Conservation (phyloP, 1,284 basidiomycete species). For the Flammula alnicola region DNA sequence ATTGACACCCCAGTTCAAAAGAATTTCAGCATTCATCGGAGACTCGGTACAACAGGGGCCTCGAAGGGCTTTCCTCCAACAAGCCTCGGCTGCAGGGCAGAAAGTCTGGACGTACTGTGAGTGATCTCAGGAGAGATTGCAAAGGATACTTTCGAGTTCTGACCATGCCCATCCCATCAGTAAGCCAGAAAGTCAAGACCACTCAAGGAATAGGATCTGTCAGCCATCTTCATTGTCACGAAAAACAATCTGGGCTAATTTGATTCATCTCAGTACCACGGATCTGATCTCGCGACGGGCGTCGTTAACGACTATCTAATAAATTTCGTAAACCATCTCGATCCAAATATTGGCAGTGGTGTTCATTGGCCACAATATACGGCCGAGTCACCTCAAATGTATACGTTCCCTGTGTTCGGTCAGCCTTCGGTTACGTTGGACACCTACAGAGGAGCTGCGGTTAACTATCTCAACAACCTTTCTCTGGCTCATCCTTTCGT, state of each 20-base stretch:
- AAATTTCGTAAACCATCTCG: slow-evolving; percentile 17
- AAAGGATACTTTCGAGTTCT: background rate
- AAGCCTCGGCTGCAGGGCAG: slow-evolving; percentile 38
- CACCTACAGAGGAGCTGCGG: slow-evolving; percentile 17
- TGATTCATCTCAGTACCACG: slow-evolving; percentile 19
- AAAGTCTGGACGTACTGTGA: slow-evolving; percentile 49
- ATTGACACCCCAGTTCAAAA: slow-evolving; percentile 52
- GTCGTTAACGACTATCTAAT: slow-evolving; percentile 23
- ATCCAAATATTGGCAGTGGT: slow-evolving; percentile 16
- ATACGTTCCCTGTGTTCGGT: slow-evolving; percentile 35
- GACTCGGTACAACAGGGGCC: slow-evolving; percentile 54
- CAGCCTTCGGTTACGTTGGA: slow-evolving; percentile 16
- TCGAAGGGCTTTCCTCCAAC: slow-evolving; percentile 47
- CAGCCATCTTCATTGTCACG: slow-evolving; percentile 5
- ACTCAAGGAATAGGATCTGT: slow-evolving; percentile 28
- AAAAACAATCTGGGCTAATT: background rate
- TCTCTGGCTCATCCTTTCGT: slow-evolving; percentile 17
- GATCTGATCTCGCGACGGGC: slow-evolving; percentile 24
- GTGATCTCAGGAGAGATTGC: too few relatives aligned
- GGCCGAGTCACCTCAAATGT: slow-evolving; percentile 17
- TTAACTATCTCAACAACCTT: slow-evolving; percentile 17
- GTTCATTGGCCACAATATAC: slow-evolving; percentile 24
- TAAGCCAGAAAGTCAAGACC: slow-evolving; percentile 30
- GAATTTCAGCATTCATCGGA: slow-evolving; percentile 50
- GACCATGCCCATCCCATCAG: slow-evolving; percentile 14